Percentiles rank a stretch among this genome's conserved stretches.
These are phyloP conservation scores for Verbascum thapsus DNA, from an alignment of 257 asterid species.

Conservation along the genomic window DNA sequence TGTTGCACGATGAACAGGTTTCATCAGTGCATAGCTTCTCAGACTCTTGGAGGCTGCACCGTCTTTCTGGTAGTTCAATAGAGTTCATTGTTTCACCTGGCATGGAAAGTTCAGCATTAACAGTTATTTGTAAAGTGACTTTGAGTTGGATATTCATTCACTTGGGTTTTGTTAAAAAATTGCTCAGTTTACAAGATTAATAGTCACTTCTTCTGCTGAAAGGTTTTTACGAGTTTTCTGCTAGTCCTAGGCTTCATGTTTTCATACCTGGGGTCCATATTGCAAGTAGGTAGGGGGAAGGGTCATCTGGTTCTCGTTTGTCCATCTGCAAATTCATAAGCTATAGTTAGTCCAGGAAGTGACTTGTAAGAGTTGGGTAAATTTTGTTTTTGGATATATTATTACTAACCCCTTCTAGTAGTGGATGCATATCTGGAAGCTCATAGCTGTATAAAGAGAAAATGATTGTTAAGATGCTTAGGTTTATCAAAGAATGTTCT, in stretches of 20 bases:
- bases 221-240: slow-evolving; percentile 1
- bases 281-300: slow-evolving; percentile 87
- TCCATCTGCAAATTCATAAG: slow-evolving; percentile 65
- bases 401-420: slow-evolving; percentile 74
- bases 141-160: slow-evolving; percentile 5
- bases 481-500: slow-evolving; percentile 8
- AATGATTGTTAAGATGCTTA: slow-evolving; percentile 23
- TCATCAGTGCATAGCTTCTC: slow-evolving; percentile 67
- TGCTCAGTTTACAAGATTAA: slow-evolving; percentile 9
- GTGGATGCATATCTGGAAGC: slow-evolving; percentile 93
- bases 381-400: slow-evolving; percentile 24
- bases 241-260: slow-evolving; percentile 12
- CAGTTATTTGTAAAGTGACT: slow-evolving; percentile 18
- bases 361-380: slow-evolving; percentile 16
- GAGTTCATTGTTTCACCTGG: slow-evolving; percentile 91
- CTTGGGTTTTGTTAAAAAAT: slow-evolving; percentile 3
- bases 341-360: slow-evolving; percentile 22
- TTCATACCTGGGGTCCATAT: slow-evolving; percentile 96
- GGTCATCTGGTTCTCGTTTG: slow-evolving; percentile 91
- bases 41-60: slow-evolving; percentile 65
- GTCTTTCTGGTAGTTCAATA: slow-evolving; percentile 79
- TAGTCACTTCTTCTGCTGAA: slow-evolving; percentile 19
- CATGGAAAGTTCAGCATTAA: slow-evolving; percentile 28
- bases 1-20: slow-evolving; percentile 84
- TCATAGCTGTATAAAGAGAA: slow-evolving; percentile 72